phyloP scores from a whole-genome alignment of 2,329 filamentous ascomycete species.

The Aspergillus pseudoglaucus region DNA sequence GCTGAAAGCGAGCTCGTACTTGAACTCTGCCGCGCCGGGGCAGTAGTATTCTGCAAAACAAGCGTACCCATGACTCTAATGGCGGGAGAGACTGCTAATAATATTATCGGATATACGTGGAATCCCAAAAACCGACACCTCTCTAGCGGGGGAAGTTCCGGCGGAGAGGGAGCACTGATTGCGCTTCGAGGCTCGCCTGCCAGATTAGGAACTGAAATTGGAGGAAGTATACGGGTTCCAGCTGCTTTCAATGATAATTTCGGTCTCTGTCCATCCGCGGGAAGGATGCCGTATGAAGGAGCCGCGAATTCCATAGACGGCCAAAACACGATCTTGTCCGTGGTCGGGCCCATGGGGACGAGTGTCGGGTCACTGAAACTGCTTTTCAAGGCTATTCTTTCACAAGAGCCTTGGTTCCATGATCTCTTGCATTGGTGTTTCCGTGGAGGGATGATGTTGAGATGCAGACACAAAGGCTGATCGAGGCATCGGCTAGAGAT shows the following conservation, averaged over 20 bases:
- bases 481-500: constrained; percentile 27
- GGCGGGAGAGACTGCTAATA: constrained; percentile 56
- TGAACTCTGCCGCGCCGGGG: constrained; percentile 49
- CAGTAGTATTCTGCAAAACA: constrained; percentile 51
- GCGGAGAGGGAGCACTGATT: constrained; percentile 53
- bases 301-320: constrained; percentile 60
- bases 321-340: constrained; percentile 56
- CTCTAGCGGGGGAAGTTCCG: constrained; percentile 52
- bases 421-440: constrained; percentile 61
- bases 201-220: constrained; percentile 54
- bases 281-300: constrained; percentile 50
- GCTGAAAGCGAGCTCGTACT: constrained; percentile 55
- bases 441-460: constrained; percentile 54
- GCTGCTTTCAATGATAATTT: constrained; percentile 55
- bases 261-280: constrained; percentile 49
- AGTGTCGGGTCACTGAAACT: constrained; percentile 51
- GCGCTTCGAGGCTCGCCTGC: constrained; percentile 49
- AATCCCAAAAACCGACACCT: constrained; percentile 53
- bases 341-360: constrained; percentile 57
- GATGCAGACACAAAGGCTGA: constrained; percentile 30
- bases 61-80: constrained; percentile 51
- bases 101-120: constrained; percentile 53
- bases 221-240: constrained; percentile 53
- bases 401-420: constrained; percentile 56
- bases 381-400: constrained; percentile 51